Base-by-base conservation (phyloP, 1,284 basidiomycete genomes). In the Melampsora larici-populina region DNA sequence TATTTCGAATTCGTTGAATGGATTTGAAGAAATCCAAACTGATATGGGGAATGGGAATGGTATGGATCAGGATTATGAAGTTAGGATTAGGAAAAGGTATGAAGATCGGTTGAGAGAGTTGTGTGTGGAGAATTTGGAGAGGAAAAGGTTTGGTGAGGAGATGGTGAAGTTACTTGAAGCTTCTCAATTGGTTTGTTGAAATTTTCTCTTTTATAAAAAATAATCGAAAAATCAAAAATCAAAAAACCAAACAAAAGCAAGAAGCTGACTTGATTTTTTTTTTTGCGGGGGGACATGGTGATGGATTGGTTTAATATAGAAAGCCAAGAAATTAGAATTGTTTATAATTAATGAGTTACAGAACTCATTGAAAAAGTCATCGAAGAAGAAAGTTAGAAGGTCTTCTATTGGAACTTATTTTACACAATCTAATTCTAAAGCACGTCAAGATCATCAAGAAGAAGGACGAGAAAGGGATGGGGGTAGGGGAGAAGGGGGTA, bases 251-350 rank as follows among this genome's bases (percentile, higher is more conserved):
- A n/a, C n/a, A n/a, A n/a, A n/a, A n/a, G n/a, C n/a, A n/a, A n/a
- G n/a, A n/a, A n/a, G n/a, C n/a, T n/a, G n/a, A n/a, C n/a, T n/a
- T n/a, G n/a, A n/a, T n/a, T n/a, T n/a, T n/a, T n/a, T n/a, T n/a
- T n/a, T n/a, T n/a, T n/a, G n/a, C n/a, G n/a, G n/a, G n/a, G n/a
- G n/a, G n/a, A n/a, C n/a, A n/a, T n/a, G n/a, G n/a, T n/a, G n/a
- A n/a, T n/a, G n/a, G n/a, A n/a, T n/a, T n/a, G n/a, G n/a, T 58
- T 58, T 58, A 24, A 66, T 13, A 58, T 43, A 72, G 70, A 72
- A 72, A 72, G 46, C 70, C 8, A 62, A 63, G 46, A 72, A 63
- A 33, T 49, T 72, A n/a, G 70, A 72, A 48, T 40, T 72, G 33
- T 64, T 72, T 40, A 62, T 72, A 15, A 18, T 72, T 33, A 72